These are phyloP conservation scores for Allium fistulosum DNA, from an alignment of 106 monocot species.

Conservation along the genomic window DNA sequence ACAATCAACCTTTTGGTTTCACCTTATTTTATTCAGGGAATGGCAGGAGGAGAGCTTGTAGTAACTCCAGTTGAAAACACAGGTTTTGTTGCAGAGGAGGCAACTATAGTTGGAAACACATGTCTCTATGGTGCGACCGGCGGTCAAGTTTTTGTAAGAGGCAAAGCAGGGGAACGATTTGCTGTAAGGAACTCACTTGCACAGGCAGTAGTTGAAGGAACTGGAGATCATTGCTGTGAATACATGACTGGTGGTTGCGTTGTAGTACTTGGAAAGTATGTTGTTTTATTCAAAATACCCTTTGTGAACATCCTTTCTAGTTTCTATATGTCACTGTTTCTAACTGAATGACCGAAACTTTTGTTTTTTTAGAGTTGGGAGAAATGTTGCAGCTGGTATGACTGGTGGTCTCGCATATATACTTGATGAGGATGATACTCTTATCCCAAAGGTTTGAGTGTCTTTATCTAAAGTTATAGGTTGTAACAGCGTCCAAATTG, in stretches of 20 bases:
- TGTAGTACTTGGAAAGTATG: constrained; percentile 95
- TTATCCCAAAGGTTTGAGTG: constrained; percentile 74
- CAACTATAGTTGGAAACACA: constrained; percentile 94
- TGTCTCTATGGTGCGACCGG: constrained; percentile 98
- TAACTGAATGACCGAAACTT: neutral
- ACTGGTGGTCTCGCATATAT: constrained; percentile 98
- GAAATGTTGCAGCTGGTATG: constrained; percentile 99
- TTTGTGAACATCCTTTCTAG: neutral
- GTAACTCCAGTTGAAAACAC: constrained; percentile 69
- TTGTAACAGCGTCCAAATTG: no score
- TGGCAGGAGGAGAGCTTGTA: constrained; percentile 97
- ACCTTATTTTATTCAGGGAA: constrained; percentile 45
- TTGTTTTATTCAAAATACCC: neutral
- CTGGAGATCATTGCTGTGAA: constrained; percentile 98
- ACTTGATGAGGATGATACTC: constrained; percentile 88
- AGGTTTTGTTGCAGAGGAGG: constrained; percentile 84
- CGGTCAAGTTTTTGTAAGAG: constrained; percentile 90
- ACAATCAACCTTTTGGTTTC: neutral
- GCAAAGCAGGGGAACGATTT: constrained; percentile 96
- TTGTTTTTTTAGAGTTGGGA: constrained; percentile 61
- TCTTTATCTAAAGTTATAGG: neutral
- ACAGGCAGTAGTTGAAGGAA: constrained; percentile 93
- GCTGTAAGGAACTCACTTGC: constrained; percentile 97
- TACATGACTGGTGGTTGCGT: constrained; percentile 99
- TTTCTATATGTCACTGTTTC: neutral